Conservation (phyloP, 768 basidiomycete species). For the Wakefieldia striispora region DNA sequence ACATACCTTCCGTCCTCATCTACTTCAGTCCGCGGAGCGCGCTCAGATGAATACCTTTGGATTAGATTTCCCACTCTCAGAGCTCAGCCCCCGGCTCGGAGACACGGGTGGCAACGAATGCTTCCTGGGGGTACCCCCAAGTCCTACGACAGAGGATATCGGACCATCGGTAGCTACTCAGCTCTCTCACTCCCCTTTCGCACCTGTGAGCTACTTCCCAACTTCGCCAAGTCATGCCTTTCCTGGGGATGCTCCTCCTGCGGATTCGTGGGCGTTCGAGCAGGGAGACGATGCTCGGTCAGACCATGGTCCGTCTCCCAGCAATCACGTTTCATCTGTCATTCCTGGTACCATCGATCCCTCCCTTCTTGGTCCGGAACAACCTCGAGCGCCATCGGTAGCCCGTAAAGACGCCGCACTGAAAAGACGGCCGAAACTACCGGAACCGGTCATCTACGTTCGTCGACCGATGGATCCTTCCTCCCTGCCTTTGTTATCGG, state of each 20-base stretch:
- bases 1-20: slow-evolving; percentile 10
- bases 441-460: slow-evolving; percentile 30
- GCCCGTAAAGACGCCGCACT: neutral
- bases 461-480: slow-evolving; percentile 27
- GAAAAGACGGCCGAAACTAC: slow-evolving; percentile 12
- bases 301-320: neutral
- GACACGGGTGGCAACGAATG: slow-evolving; percentile 10
- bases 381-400: neutral
- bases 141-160: slow-evolving; percentile 10
- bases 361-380: slow-evolving; percentile 24
- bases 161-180: neutral
- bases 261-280: slow-evolving; percentile 9
- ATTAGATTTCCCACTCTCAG: slow-evolving; percentile 6
- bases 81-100: slow-evolving; percentile 3
- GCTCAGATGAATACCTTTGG: neutral
- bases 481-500: slow-evolving; percentile 14
- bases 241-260: neutral
- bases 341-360: slow-evolving; percentile 28
- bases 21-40: neutral
- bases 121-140: slow-evolving; percentile 31
- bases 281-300: neutral
- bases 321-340: neutral
- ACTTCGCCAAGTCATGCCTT: slow-evolving; percentile 7
- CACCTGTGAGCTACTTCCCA: neutral
- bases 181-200: neutral